Evolutionary conservation across 331 rosid genomes (phyloP).

Genomic region (Acacia pycnantha): DNA sequence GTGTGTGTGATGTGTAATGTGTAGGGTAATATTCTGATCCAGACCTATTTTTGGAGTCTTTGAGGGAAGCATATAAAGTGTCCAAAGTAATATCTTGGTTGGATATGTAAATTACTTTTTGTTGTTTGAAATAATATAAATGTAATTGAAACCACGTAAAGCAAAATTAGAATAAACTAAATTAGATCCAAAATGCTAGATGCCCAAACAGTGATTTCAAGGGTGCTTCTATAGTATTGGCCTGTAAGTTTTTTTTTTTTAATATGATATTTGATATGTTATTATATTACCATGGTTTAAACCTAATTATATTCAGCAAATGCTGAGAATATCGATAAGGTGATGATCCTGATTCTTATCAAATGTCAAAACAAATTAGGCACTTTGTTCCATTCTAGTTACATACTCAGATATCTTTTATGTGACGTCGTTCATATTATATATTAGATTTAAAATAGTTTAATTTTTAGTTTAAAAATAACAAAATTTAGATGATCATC

Average conservation of each 20-base stretch:
- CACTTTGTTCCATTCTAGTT: slow-evolving; percentile 7
- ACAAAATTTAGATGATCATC: not conserved
- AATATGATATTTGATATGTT: not conserved
- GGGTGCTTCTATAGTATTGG: not conserved
- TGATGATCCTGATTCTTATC: slow-evolving; percentile 24
- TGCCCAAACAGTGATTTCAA: slow-evolving; percentile 13
- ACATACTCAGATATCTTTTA: not conserved
- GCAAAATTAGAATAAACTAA: not conserved
- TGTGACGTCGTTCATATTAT: not conserved
- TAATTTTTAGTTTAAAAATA: not conserved
- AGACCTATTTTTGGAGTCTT: not conserved
- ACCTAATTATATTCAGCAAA: not conserved
- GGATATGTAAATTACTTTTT: not conserved
- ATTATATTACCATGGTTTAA: not conserved
- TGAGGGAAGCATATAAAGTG: not conserved
- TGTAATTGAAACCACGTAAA: not conserved
- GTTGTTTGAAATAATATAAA: not conserved
- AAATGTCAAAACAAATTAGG: not conserved
- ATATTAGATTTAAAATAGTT: not conserved
- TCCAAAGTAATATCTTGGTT: not conserved
- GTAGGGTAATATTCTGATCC: not conserved
- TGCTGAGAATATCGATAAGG: slow-evolving; percentile 1
- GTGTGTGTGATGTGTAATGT: too few relatives aligned
- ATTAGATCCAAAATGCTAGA: slow-evolving; percentile 8
- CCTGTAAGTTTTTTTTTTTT: not conserved